Conservation (phyloP, 805 yeast genomes). For the Cyberlindnera veronae region DNA sequence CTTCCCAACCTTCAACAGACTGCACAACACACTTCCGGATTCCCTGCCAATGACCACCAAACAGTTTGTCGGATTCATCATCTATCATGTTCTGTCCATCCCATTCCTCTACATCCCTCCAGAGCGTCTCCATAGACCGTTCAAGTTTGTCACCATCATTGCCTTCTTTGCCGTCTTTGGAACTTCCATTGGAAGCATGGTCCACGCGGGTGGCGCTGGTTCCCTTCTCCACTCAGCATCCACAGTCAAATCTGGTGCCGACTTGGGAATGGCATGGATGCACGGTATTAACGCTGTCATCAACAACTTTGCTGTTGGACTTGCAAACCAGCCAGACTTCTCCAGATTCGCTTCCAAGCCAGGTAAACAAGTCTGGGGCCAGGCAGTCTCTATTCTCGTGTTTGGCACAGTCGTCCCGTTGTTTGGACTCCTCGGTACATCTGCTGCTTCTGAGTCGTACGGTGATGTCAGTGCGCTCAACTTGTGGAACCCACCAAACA, state of each 20-base stretch:
- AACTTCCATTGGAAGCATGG: constrained; percentile 32
- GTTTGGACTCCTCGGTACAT: constrained; percentile 43
- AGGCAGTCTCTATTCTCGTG: constrained; percentile 33
- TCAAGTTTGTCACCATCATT: constrained; percentile 27
- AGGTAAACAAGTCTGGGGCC: constrained; percentile 38
- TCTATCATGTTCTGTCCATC: constrained; percentile 36
- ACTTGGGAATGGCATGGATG: constrained; percentile 31
- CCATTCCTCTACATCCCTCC: constrained; percentile 32
- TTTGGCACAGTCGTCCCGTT: constrained; percentile 43
- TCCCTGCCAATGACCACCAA: constrained; percentile 38
- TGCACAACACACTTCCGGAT: constrained; percentile 38
- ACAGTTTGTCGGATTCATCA: constrained; percentile 38
- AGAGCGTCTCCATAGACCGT: constrained; percentile 29
- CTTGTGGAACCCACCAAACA: constrained; percentile 46
- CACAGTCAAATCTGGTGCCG: constrained; percentile 26
- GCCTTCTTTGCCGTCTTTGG: constrained; percentile 35
- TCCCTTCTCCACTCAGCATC: constrained; percentile 29
- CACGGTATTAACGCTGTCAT: constrained; percentile 30
- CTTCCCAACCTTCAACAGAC: constrained; percentile 35
- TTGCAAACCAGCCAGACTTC: constrained; percentile 32
- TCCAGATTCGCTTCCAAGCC: constrained; percentile 37
- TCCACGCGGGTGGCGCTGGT: constrained; percentile 32
- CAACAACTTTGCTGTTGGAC: constrained; percentile 30
- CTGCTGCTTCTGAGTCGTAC: constrained; percentile 38
- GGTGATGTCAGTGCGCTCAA: constrained; percentile 29